phyloP scores from a whole-genome alignment of 352 stramenopile species.

The Thalassiosira livingstoniorum region DNA sequence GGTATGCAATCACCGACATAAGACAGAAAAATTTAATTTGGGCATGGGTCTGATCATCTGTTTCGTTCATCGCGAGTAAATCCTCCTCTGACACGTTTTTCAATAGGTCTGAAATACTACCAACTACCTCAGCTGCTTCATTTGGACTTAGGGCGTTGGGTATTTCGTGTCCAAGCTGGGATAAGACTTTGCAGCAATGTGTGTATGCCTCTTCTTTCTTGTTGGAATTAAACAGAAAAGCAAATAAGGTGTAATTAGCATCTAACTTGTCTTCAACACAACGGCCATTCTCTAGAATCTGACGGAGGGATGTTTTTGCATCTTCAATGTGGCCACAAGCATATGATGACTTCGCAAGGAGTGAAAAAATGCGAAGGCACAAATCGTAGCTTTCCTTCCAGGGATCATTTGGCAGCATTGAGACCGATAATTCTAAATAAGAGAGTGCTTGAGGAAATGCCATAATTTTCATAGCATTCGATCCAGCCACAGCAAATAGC shows the following conservation, averaged over 20 bases:
- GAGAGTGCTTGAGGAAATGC: too few relatives aligned
- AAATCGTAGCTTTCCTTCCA: slow-evolving; percentile 43
- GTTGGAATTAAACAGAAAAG: neutral
- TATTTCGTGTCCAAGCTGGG: slow-evolving; percentile 50
- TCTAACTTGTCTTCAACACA: slow-evolving; percentile 50
- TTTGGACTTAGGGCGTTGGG: slow-evolving; percentile 30
- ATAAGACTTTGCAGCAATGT: slow-evolving; percentile 28
- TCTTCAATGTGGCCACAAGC: slow-evolving; percentile 35
- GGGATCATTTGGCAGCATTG: slow-evolving; percentile 33
- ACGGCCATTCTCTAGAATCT: slow-evolving; percentile 27
- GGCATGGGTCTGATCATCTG: too few relatives aligned
- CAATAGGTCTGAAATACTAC: too few relatives aligned
- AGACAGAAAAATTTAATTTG: too few relatives aligned
- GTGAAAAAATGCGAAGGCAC: slow-evolving; percentile 16
- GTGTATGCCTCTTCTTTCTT: slow-evolving; percentile 21
- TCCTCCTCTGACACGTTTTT: too few relatives aligned
- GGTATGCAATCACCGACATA: too few relatives aligned
- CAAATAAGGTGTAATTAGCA: slow-evolving; percentile 36
- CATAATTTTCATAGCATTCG: too few relatives aligned
- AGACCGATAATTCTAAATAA: slow-evolving; percentile 38
- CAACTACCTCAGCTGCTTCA: too few relatives aligned
- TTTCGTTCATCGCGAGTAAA: too few relatives aligned
- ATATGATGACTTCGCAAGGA: slow-evolving; percentile 26
- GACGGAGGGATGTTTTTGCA: slow-evolving; percentile 19
- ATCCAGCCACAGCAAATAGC: too few relatives aligned